Percentiles rank a stretch among this genome's conserved stretches.
These are phyloP conservation scores for Jacaranda copaia DNA, from an alignment of 257 asterid genomes.

Conservation along the genomic window DNA sequence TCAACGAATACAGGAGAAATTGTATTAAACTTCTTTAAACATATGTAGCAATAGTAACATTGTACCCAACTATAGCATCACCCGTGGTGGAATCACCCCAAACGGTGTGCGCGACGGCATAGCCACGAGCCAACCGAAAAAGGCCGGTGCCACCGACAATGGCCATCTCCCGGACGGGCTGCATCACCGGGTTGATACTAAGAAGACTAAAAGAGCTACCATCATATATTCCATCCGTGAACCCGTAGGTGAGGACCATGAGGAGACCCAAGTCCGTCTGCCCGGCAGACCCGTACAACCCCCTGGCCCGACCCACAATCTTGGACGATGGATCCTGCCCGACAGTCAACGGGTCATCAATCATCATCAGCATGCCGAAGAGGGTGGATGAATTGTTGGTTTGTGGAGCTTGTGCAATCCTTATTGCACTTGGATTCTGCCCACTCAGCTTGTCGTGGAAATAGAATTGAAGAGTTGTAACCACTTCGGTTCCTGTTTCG, in stretches of 20 bases:
- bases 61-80: slow-evolving; percentile 74
- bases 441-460: slow-evolving; percentile 82
- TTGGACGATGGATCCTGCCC: slow-evolving; percentile 66
- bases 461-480: slow-evolving; percentile 74
- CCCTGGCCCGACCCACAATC: slow-evolving; percentile 75
- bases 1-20: no score
- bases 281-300: slow-evolving; percentile 76
- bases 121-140: slow-evolving; percentile 79
- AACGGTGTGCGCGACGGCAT: slow-evolving; percentile 67
- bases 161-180: slow-evolving; percentile 76
- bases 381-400: slow-evolving; percentile 40
- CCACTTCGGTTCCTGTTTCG: slow-evolving; percentile 54
- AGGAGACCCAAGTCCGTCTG: slow-evolving; percentile 63
- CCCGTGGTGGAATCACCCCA: slow-evolving; percentile 47
- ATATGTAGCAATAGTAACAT: slow-evolving; percentile 59
- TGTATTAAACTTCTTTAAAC: slow-evolving; percentile 31
- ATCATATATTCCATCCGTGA: slow-evolving; percentile 64
- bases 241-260: slow-evolving; percentile 67
- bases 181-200: slow-evolving; percentile 51
- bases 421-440: slow-evolving; percentile 56
- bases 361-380: slow-evolving; percentile 66
- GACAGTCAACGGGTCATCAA: slow-evolving; percentile 70
- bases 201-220: slow-evolving; percentile 84
- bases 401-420: slow-evolving; percentile 53
- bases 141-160: slow-evolving; percentile 89